Base-by-base conservation (phyloP, 2,329 filamentous ascomycete species). In the Trichoderma breve region DNA sequence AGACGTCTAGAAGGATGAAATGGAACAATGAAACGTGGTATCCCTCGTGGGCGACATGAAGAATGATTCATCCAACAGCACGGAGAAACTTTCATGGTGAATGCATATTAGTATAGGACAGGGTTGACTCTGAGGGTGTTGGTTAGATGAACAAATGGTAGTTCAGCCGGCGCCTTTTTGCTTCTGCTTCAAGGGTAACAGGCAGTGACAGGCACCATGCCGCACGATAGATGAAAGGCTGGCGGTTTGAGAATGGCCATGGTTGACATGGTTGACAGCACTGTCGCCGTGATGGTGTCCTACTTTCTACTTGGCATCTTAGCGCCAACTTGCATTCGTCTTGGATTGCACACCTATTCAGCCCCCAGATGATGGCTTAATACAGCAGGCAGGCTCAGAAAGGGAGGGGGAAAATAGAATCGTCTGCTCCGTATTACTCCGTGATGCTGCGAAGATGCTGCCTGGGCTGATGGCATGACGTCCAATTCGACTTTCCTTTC, bases 11-110 rank as follows among this genome's bases (percentile, higher is more conserved):
- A 62, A 70, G 55, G 36, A 34, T 60, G 66, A 28, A 62, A 53
- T 70, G 57, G 28, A 51, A 70, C 57, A 36, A 36, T 26, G 66
- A 70, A 70, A 51, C 66, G 66, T 70, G 66, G 55, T n/a, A 62
- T 62, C 36, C 66, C 66, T 60, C 36, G 53, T 26, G n/a, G 63
- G 32, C 21, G 32, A 28, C 51, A 57, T 67, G 51, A 8, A 21
- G 11, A 9, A 24, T 28, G 36, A 58, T 60, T 60, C 18, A 34
- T 62, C 18, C 21, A 28, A 15, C 26, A 53, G 21, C 8, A 34
- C 21, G 28, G 62, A 68, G 32, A 60, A 47, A 47, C 26, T 21
- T 28, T 21, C 14, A 12, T 24, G n/a, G 55, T 9, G 30, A 30
- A 60, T 51, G 12, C 12, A 32, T n/a, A 12, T 26, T 32, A 14